Base-by-base conservation (phyloP, 2,329 filamentous ascomycete genomes). In the Cordyceps tenuipes region DNA sequence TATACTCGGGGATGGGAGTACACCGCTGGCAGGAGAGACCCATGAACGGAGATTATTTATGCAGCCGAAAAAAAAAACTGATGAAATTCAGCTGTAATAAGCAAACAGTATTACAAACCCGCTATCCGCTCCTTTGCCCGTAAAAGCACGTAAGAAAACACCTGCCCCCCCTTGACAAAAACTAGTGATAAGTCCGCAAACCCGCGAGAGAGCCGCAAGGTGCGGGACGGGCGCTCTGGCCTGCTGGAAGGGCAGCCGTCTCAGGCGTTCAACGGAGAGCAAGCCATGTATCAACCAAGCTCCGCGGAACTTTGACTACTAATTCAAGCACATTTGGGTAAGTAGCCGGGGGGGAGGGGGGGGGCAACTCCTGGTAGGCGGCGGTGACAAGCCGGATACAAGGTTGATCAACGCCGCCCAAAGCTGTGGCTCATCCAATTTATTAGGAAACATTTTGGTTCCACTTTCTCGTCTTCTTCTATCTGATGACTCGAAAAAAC, bases 401-500 rank as follows among this genome's bases (percentile, higher is more conserved):
- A 15, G 23, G 13, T 17, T 23, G 4, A 12, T 13, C 12, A n/a
- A n/a, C n/a, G 29, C 9, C 19, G 29, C 47, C 48, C 48, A 29
- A 48, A 10, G 9, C 26, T 49, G 44, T 47, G 44, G 21, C 34
- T 47, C 48, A 10, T 41, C 50, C 34, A 53, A 53, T 53, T 13
- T 43, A 12, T 13, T 43, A 12, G 12, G 29, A 8, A 39, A 12
- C 19, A 13, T n/a, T 21, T 1, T 7, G 47, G 17, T 49, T n/a
- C 13, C 43, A 12, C 34, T 34, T 36, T 36, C 6, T 36, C 34
- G 9, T 36, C 34, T 15, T 13, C 34, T 36, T 36, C 19, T 34
- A 13, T 21, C n/a, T 49, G 54, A 57, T 49, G 54, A 57, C 54
- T 57, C 54, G 34, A 49, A 19, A 49, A 57, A 57, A 46, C 29